These are phyloP conservation scores for Coemansia furcata DNA, from an alignment of 192 early-diverging fungal species.

Conservation along the genomic window DNA sequence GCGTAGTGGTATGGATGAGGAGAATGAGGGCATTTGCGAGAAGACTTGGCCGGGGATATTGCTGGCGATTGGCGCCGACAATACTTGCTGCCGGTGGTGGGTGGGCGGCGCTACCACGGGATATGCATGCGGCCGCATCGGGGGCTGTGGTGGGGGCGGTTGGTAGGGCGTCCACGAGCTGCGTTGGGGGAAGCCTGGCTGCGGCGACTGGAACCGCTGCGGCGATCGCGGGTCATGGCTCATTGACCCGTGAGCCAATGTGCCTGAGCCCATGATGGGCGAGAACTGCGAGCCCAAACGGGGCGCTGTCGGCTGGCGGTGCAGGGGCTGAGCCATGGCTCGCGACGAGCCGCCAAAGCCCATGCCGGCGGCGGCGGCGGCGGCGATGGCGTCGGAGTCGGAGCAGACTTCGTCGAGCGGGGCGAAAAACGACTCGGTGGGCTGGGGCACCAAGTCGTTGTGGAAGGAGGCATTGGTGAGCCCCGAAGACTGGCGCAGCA, in stretches of 20 bases:
- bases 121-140: not conserved
- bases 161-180: not conserved
- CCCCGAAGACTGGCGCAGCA: slow-evolving; percentile 40
- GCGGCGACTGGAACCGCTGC: slow-evolving; percentile 5
- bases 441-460: slow-evolving; percentile 46
- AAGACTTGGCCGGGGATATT: slow-evolving; percentile 22
- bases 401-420: slow-evolving; percentile 51
- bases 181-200: not conserved
- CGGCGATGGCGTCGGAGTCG: slow-evolving; percentile 9
- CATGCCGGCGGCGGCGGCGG: not conserved
- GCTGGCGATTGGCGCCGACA: not conserved
- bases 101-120: not conserved
- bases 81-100: not conserved
- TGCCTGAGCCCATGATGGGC: slow-evolving; percentile 10
- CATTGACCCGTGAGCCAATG: not conserved
- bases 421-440: slow-evolving; percentile 50
- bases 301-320: slow-evolving; percentile 8
- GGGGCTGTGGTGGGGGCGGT: no score
- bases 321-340: slow-evolving; percentile 4
- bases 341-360: not conserved
- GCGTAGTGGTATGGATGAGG: not conserved
- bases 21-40: slow-evolving; percentile 41
- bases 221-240: not conserved
- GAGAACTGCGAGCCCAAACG: slow-evolving; percentile 34
- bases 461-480: slow-evolving; percentile 43